Evolutionary conservation across 2,329 filamentous ascomycete genomes (phyloP).

Genomic region (Albifimbria verrucaria): DNA sequence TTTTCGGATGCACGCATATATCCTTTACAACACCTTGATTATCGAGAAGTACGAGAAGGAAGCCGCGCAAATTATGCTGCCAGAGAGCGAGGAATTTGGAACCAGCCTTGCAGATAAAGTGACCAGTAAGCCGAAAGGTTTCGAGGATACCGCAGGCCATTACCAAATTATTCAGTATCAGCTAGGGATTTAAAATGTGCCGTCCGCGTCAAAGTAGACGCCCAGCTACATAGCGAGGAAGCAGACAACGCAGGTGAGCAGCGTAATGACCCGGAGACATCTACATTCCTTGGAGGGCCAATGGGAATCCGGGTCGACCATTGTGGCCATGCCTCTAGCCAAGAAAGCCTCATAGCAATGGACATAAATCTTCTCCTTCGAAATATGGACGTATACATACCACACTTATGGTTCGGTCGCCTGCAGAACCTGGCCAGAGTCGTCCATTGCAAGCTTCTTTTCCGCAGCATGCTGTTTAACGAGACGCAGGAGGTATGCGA

Average conservation of each 20-base stretch:
- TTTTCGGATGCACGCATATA: conserved; percentile 16
- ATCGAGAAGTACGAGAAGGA: conserved; percentile 10
- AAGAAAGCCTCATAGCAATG: too few relatives aligned
- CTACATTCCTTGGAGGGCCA: too few relatives aligned
- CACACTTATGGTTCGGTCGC: too few relatives aligned
- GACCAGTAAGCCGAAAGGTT: conserved; percentile 5
- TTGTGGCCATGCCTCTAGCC: too few relatives aligned
- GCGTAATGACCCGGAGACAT: too few relatives aligned
- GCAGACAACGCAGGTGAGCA: not conserved
- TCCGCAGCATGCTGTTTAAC: too few relatives aligned
- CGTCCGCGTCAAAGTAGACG: conserved; percentile 16
- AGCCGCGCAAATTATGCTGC: not conserved
- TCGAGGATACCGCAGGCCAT: conserved; percentile 7
- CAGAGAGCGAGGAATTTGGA: not conserved
- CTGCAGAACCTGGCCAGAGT: too few relatives aligned
- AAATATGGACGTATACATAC: too few relatives aligned
- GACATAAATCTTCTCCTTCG: too few relatives aligned
- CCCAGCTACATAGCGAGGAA: not conserved
- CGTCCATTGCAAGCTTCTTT: too few relatives aligned
- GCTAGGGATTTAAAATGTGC: conserved; percentile 14
- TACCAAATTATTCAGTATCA: conserved; percentile 14
- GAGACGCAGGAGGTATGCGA: too few relatives aligned
- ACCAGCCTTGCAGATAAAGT: conserved; percentile 10
- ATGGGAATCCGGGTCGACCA: too few relatives aligned
- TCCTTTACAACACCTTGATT: conserved; percentile 11